Evolutionary conservation across 2,329 filamentous ascomycete species (phyloP).

Genomic region (Cercospora berteroae): DNA sequence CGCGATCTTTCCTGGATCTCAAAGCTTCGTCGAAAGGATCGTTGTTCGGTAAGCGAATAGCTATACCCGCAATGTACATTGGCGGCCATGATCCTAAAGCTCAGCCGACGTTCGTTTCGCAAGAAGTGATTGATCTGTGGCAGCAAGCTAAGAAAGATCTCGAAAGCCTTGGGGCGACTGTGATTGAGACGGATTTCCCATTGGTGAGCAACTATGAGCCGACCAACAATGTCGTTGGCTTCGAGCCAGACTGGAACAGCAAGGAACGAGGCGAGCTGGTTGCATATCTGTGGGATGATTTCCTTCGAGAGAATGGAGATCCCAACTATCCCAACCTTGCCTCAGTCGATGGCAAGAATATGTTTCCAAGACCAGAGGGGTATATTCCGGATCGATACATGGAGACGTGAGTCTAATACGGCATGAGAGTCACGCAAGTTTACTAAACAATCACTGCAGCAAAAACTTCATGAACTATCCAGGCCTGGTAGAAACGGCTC

Average conservation of each 20-base stretch:
- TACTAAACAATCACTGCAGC: slow-evolving; percentile 8
- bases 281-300: slow-evolving; percentile 54
- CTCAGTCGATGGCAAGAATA: slow-evolving; percentile 41
- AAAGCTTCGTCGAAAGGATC: slow-evolving; percentile 29
- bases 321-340: slow-evolving; percentile 40
- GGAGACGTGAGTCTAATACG: slow-evolving; percentile 25
- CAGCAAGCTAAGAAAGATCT: slow-evolving; percentile 39
- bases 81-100: slow-evolving; percentile 40
- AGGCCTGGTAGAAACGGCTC: slow-evolving; percentile 33
- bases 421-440: background rate
- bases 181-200: slow-evolving; percentile 49
- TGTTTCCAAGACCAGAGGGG: slow-evolving; percentile 40
- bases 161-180: slow-evolving; percentile 43
- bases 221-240: slow-evolving; percentile 44
- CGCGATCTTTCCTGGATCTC: slow-evolving; percentile 40
- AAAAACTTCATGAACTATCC: slow-evolving; percentile 44
- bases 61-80: slow-evolving; percentile 53
- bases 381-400: slow-evolving; percentile 43
- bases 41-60: slow-evolving; percentile 49
- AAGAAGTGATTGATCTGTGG: slow-evolving; percentile 42
- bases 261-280: slow-evolving; percentile 51
- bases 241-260: slow-evolving; percentile 48
- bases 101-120: slow-evolving; percentile 39
- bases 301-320: slow-evolving; percentile 47
- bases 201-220: slow-evolving; percentile 48